These are phyloP conservation scores for Plasmodium yoelii DNA, from an alignment of 169 alveolate genomes.

Conservation along the genomic window DNA sequence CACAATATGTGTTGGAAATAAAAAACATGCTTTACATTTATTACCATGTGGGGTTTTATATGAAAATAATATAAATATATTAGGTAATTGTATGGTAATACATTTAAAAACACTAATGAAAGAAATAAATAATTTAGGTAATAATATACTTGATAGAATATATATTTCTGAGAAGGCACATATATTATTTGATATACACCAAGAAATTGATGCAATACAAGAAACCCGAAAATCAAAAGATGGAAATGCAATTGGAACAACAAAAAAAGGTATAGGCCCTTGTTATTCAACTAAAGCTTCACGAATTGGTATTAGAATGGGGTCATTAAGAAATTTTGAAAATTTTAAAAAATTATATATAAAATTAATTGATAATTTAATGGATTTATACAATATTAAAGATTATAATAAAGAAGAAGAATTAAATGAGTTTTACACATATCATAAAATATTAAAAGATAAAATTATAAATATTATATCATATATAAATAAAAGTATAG, in stretches of 20 bases:
- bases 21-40: conserved; percentile 92
- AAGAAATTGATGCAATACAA: conserved; percentile 80
- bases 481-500: conserved; percentile 82
- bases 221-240: conserved; percentile 80
- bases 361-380: conserved; percentile 77
- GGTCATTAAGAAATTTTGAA: conserved; percentile 87
- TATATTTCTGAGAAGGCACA: conserved; percentile 93
- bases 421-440: conserved; percentile 82
- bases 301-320: conserved; percentile 93
- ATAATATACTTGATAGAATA: conserved; percentile 81
- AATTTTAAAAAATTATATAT: conserved; percentile 81
- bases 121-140: conserved; percentile 76
- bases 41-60: conserved; percentile 95
- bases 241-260: conserved; percentile 93
- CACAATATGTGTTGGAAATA: conserved; percentile 86
- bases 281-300: conserved; percentile 92
- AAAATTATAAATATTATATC: conserved; percentile 89
- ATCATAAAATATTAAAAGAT: conserved; percentile 83
- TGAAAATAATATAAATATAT: conserved; percentile 83
- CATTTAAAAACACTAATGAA: conserved; percentile 80
- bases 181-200: conserved; percentile 89
- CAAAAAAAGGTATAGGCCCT: conserved; percentile 97
- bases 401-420: conserved; percentile 84
- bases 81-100: conserved; percentile 96
- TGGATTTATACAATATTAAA: conserved; percentile 79